Evolutionary conservation across 2,329 filamentous ascomycete species (phyloP), one percentile per base, ranked within the genome.

Genomic region (Penicillium decumbens): DNA sequence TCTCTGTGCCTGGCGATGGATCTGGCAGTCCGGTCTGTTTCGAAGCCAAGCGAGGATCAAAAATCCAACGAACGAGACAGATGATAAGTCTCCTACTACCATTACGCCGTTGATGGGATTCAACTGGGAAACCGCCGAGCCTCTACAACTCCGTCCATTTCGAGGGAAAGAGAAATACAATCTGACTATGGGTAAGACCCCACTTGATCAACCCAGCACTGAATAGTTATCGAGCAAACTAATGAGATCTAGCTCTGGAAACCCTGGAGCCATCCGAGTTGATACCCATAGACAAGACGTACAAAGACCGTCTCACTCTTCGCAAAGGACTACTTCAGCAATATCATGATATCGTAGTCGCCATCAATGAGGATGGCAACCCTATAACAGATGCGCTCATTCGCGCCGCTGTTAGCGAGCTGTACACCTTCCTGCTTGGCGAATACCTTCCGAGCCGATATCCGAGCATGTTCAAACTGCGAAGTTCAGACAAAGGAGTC

Each of bases 401-500:
- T 7, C 47, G 47, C 12, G 15, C 47, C 6, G 49, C 53, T 5
- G 47, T 53, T 8, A 29, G 50, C n/a, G 53, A 55, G 27, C 48
- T 55, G 12, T 57, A 59, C 28, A 65, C 64, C 6, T 85, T 77
- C 65, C 68, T 85, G 8, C 65, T 77, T 7, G 67, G 63, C 6
- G 75, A 66, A 0, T 84, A 84, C 56, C 75, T 85, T 0, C 82
- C 82, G 0, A 63, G 59, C 0, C 76, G 82, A 20, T 84, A 77
- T 50, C 80, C 82, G 1, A 73, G 61, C 1, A 74, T 84, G 63
- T 82, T 79, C 58, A 66, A 64, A 28, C 55, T 72, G 4, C 15
- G 5, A 23, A 4, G 20, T 2, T 23, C 20, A 33, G 15, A 18
- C 15, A 18, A 18, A 18, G 32, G 6, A 18, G 15, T 24, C 5